phyloP scores from a whole-genome alignment of 768 basidiomycete genomes.

The Agrocybe chaxingu region DNA sequence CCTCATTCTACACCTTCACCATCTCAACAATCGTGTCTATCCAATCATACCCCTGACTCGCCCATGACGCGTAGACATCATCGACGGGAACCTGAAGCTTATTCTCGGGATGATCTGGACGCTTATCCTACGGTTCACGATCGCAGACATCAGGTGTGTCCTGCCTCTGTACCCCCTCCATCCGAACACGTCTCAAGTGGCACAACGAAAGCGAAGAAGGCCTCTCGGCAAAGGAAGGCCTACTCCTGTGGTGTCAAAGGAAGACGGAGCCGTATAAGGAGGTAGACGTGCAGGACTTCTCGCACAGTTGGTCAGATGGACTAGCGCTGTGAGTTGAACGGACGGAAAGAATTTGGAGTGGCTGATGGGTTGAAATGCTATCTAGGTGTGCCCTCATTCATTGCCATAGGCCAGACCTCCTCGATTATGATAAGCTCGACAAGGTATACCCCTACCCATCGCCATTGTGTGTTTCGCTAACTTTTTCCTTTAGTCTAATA shows the following conservation, averaged over 20 bases:
- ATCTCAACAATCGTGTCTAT: not conserved
- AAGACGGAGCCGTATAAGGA: constrained; percentile 91
- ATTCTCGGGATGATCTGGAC: constrained; percentile 99
- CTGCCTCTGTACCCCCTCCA: not conserved
- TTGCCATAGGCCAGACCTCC: constrained; percentile 91
- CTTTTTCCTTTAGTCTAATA: constrained; percentile 52
- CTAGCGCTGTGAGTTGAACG: constrained; percentile 75
- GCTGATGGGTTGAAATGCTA: not conserved
- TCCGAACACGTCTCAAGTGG: constrained; percentile 10
- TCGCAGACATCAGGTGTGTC: constrained; percentile 92
- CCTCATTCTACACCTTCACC: not conserved
- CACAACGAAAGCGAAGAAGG: constrained; percentile 79
- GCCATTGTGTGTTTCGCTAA: constrained; percentile 8
- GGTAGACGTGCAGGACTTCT: constrained; percentile 93
- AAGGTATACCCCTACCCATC: constrained; percentile 47
- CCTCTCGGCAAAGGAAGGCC: constrained; percentile 95
- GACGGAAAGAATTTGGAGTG: too few species aligned
- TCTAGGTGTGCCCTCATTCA: constrained; percentile 94
- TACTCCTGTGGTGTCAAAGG: constrained; percentile 96
- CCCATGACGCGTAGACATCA: constrained; percentile 65
- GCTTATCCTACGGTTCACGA: constrained; percentile 93
- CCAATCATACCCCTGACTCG: not conserved
- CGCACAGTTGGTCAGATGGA: constrained; percentile 90
- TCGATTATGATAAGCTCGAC: constrained; percentile 85
- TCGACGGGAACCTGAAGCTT: constrained; percentile 97